Percentiles rank a stretch among this genome's conserved stretches.
Evolutionary conservation across 306 rosid species (phyloP).

Genomic region (Fragaria vesca): DNA sequence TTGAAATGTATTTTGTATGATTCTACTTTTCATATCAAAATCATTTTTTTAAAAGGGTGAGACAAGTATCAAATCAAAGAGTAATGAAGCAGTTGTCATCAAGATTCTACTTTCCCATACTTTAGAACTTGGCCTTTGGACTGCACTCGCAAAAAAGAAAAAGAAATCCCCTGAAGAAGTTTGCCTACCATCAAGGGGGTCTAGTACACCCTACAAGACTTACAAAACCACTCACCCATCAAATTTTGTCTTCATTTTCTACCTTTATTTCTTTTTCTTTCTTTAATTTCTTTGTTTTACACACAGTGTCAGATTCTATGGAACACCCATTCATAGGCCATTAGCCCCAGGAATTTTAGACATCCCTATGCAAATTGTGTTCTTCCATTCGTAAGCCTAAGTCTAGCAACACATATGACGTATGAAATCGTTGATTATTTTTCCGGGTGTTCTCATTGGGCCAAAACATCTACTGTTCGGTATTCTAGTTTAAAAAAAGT

Average conservation of each 20-base stretch:
- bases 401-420: not conserved
- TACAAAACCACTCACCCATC: conserved; percentile 34
- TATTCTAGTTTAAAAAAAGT: too few species aligned
- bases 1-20: too few species aligned
- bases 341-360: not conserved
- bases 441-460: not conserved
- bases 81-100: not conserved
- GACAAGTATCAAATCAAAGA: too few species aligned
- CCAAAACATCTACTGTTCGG: not conserved
- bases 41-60: too few species aligned
- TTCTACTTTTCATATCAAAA: too few species aligned
- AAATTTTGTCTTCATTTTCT: conserved; percentile 26
- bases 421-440: not conserved
- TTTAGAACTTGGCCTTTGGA: conserved; percentile 39
- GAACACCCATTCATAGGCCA: conserved; percentile 29
- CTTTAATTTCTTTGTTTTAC: conserved; percentile 13
- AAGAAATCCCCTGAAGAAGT: conserved; percentile 37
- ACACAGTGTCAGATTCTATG: conserved; percentile 29
- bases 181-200: conserved; percentile 62
- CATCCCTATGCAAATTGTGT: conserved; percentile 38
- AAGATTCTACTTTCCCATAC: conserved; percentile 25
- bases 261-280: conserved; percentile 31
- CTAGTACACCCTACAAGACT: conserved; percentile 39
- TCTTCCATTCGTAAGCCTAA: conserved; percentile 33
- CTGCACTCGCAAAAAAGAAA: conserved; percentile 46